phyloP scores from a whole-genome alignment of 768 basidiomycete genomes.

The Lanmaoa pseudosensibilis region DNA sequence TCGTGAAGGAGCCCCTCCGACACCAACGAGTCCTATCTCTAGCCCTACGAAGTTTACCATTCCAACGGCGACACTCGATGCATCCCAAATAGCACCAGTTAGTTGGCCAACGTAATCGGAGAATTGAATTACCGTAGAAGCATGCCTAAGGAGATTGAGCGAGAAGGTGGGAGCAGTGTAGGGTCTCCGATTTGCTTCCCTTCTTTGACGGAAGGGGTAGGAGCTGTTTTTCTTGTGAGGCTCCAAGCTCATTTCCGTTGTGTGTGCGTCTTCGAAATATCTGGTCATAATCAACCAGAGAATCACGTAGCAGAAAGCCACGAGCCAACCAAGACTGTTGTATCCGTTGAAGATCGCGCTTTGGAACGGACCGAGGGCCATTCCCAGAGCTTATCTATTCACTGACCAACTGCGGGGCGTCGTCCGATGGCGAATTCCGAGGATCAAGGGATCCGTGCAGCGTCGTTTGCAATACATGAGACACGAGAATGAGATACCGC shows the following conservation, averaged over 20 bases:
- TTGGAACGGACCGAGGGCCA: constrained; percentile 59
- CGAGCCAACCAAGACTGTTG: constrained; percentile 64
- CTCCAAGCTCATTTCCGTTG: constrained; percentile 7
- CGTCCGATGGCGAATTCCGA: constrained; percentile 62
- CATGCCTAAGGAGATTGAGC: no score
- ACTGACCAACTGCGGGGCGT: constrained; percentile 64
- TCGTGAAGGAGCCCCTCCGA: constrained; percentile 55
- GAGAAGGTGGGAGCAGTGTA: constrained; percentile 22
- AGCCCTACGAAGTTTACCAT: constrained; percentile 63
- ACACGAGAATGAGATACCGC: constrained; percentile 58
- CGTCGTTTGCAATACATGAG: constrained; percentile 72
- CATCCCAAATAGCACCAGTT: constrained; percentile 68
- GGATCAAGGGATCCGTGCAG: constrained; percentile 64
- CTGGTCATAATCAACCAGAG: constrained; percentile 46
- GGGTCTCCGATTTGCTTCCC: background rate
- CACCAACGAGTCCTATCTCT: constrained; percentile 58
- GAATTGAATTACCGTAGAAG: no score
- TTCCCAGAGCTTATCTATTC: constrained; percentile 59
- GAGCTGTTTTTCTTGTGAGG: constrained; percentile 8
- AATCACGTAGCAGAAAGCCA: constrained; percentile 52
- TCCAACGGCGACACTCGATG: constrained; percentile 51
- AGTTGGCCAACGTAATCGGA: constrained; percentile 63
- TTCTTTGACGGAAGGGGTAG: constrained; percentile 1
- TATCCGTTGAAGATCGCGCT: constrained; percentile 63
- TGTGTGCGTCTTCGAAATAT: constrained; percentile 44